phyloP scores from a whole-genome alignment of 2,329 filamentous ascomycete species.

The Pseudogymnoascus sp. region DNA sequence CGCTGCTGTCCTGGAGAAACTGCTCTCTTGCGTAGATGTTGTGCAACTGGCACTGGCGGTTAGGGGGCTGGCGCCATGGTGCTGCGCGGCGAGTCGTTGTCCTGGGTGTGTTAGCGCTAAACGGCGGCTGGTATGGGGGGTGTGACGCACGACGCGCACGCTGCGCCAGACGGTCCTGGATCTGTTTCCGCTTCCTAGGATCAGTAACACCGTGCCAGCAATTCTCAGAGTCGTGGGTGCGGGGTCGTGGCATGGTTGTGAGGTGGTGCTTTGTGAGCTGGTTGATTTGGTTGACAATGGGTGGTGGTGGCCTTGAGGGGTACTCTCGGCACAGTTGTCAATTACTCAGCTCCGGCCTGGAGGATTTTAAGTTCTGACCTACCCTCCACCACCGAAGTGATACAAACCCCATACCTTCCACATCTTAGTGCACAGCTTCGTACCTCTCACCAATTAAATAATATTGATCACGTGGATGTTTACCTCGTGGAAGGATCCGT shows the following conservation, averaged over 20 bases:
- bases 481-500: neutral
- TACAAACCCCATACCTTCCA: neutral
- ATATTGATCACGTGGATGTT: neutral
- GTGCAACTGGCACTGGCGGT: neutral
- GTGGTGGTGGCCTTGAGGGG: neutral
- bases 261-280: neutral
- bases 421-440: neutral
- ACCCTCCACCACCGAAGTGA: neutral
- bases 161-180: conserved; percentile 19
- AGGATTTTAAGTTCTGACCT: neutral
- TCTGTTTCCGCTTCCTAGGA: conserved; percentile 17
- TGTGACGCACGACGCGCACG: conserved; percentile 17
- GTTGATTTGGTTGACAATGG: neutral
- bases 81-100: neutral
- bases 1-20: neutral
- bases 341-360: neutral
- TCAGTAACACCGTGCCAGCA: conserved; percentile 16
- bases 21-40: neutral
- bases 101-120: neutral
- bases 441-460: neutral
- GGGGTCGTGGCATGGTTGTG: neutral
- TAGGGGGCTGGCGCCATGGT: neutral
- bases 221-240: conserved; percentile 10
- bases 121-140: neutral
- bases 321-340: neutral